A percentile compares a stretch with the other conserved stretches of the same genome.
phyloP scores from a whole-genome alignment of 1,284 basidiomycete genomes.

The Marasmius tenuissimus region DNA sequence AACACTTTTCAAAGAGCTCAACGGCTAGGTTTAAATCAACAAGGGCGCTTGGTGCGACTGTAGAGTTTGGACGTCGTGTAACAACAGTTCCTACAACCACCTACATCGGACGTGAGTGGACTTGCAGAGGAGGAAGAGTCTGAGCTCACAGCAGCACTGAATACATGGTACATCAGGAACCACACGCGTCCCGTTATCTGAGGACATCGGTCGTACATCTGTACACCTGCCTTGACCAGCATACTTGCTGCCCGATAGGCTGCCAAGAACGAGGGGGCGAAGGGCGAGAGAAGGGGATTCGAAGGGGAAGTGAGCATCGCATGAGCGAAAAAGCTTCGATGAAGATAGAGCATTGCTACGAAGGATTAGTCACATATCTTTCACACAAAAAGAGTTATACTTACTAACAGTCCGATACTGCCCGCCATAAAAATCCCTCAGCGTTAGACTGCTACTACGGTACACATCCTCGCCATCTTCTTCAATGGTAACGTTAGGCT shows the following conservation, averaged over 20 bases:
- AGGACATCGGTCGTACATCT: conserved; percentile 43
- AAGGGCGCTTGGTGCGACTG: conserved; percentile 40
- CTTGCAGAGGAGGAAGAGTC: background rate
- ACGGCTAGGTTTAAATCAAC: conserved; percentile 41
- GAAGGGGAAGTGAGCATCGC: conserved; percentile 45
- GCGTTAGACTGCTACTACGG: conserved; percentile 37
- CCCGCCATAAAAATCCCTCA: conserved; percentile 43
- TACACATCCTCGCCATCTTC: conserved; percentile 41
- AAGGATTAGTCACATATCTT: background rate
- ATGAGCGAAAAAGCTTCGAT: conserved; percentile 49
- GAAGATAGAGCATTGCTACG: conserved; percentile 47
- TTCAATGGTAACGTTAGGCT: conserved; percentile 34
- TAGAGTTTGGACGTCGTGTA: conserved; percentile 43
- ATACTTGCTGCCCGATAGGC: conserved; percentile 46
- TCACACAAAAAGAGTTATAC: conserved; percentile 16
- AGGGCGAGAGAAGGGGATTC: conserved; percentile 46
- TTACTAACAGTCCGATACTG: conserved; percentile 47
- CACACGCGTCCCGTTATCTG: conserved; percentile 43
- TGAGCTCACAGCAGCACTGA: conserved; percentile 41
- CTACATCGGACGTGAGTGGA: conserved; percentile 21
- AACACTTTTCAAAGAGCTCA: conserved; percentile 39
- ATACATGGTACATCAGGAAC: conserved; percentile 46
- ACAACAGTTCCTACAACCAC: conserved; percentile 47
- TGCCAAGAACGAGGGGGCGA: conserved; percentile 46
- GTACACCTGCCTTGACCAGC: conserved; percentile 44